Conservation (phyloP, 768 basidiomycete genomes). For the Termitomyces sp. region DNA sequence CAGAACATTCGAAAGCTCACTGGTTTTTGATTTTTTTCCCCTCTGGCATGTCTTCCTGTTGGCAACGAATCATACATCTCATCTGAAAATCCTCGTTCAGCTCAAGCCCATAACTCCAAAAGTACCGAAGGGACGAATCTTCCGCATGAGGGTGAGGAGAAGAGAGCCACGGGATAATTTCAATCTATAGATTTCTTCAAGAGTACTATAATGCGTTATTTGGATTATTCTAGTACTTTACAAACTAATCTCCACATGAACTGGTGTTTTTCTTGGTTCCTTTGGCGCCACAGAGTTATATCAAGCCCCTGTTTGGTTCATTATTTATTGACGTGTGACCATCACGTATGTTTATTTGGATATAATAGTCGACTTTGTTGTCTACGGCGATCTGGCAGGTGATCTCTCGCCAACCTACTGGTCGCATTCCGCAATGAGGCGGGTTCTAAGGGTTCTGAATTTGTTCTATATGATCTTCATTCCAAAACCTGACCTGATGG, state of each 20-base stretch:
- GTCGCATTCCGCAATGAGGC: slow-evolving; percentile 18
- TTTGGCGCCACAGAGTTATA: slow-evolving; percentile 10
- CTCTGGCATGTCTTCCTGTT: slow-evolving; percentile 42
- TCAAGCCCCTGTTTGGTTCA: not conserved
- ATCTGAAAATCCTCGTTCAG: slow-evolving; percentile 20
- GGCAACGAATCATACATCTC: slow-evolving; percentile 14
- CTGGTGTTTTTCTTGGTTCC: not conserved
- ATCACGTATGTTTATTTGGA: not conserved
- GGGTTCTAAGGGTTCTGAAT: slow-evolving; percentile 4
- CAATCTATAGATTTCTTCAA: slow-evolving; percentile 6
- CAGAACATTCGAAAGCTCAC: slow-evolving; percentile 63
- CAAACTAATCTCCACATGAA: not conserved
- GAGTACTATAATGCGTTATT: slow-evolving; percentile 8
- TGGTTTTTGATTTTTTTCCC: slow-evolving; percentile 52
- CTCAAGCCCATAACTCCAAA: slow-evolving; percentile 17
- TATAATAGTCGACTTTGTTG: not conserved
- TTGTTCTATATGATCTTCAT: slow-evolving; percentile 10
- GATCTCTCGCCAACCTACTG: slow-evolving; percentile 16
- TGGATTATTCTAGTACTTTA: not conserved
- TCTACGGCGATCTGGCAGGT: slow-evolving; percentile 19
- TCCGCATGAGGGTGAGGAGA: slow-evolving; percentile 32
- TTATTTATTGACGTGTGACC: not conserved
- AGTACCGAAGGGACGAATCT: slow-evolving; percentile 18
- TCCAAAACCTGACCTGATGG: slow-evolving; percentile 12
- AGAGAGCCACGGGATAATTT: slow-evolving; percentile 43